These are phyloP conservation scores for Termitomyces sp. DNA, from an alignment of 768 basidiomycete species.

Conservation along the genomic window DNA sequence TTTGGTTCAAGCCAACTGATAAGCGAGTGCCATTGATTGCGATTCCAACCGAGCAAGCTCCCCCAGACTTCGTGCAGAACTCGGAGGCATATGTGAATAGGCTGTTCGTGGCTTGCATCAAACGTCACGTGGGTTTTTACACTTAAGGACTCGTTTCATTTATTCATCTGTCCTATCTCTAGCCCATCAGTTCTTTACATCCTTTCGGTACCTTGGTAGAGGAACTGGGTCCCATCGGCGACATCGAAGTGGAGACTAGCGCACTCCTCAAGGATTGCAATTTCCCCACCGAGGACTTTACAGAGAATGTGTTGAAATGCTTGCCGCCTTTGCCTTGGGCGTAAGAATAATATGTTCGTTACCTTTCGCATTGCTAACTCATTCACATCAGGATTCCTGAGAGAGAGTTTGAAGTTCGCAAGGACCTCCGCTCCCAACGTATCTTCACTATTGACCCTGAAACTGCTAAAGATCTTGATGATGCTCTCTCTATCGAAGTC, in stretches of 20 bases:
- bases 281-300: constrained; percentile 97
- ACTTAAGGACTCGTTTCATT: constrained; percentile 1
- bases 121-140: constrained; percentile 76
- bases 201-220: constrained; percentile 98
- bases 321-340: constrained; percentile 94
- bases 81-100: constrained; percentile 87
- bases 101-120: constrained; percentile 97
- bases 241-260: constrained; percentile 96
- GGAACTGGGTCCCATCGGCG: constrained; percentile 97
- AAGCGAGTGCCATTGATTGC: constrained; percentile 98
- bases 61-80: constrained; percentile 92
- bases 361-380: constrained; percentile 8
- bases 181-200: constrained; percentile 95
- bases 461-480: constrained; percentile 89
- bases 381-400: constrained; percentile 67
- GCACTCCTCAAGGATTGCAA: constrained; percentile 98
- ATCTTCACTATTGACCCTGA: constrained; percentile 94
- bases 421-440: constrained; percentile 80
- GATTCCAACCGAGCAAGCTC: constrained; percentile 98
- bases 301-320: constrained; percentile 92
- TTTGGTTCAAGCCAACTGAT: constrained; percentile 99
- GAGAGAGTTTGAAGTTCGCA: constrained; percentile 81
- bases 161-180: constrained; percentile 16
- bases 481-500: constrained; percentile 84
- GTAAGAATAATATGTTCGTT: constrained; percentile 39